A percentile compares a stretch with the other conserved stretches of the same genome.
Conservation (phyloP, 805 yeast species). For the Jamesozyma hellenica region DNA sequence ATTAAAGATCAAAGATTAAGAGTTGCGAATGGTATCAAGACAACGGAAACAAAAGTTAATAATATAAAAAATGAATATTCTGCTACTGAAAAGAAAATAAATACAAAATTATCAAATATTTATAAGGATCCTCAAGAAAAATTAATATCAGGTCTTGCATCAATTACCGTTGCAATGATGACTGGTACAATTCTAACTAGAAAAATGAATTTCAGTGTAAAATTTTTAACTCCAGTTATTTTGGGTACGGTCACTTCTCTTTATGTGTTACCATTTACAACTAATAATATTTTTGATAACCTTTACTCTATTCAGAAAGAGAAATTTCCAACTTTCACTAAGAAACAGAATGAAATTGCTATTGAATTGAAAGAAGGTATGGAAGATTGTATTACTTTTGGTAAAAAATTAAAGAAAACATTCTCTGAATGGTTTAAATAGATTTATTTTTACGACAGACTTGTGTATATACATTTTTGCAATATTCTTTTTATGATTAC, state of each 20-base stretch:
- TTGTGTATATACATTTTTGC: neutral
- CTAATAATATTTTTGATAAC: constrained; percentile 37
- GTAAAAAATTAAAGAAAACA: neutral
- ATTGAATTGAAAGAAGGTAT: constrained; percentile 7
- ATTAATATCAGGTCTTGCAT: constrained; percentile 47
- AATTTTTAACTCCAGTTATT: constrained; percentile 39
- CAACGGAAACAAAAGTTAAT: constrained; percentile 24
- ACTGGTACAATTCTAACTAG: constrained; percentile 53
- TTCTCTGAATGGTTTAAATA: constrained; percentile 4
- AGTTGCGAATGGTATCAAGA: constrained; percentile 4
- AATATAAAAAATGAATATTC: constrained; percentile 36
- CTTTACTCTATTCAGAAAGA: constrained; percentile 41
- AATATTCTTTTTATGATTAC: too few species aligned
- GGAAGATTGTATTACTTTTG: constrained; percentile 4
- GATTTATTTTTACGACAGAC: neutral
- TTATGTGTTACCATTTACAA: constrained; percentile 51
- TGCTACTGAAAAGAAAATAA: constrained; percentile 41
- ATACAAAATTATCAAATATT: constrained; percentile 41
- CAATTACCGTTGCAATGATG: constrained; percentile 45
- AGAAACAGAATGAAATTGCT: constrained; percentile 17
- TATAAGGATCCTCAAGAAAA: constrained; percentile 46
- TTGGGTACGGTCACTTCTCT: constrained; percentile 45
- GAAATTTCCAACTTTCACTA: constrained; percentile 17
- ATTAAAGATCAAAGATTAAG: constrained; percentile 13
- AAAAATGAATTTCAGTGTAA: constrained; percentile 39